These are phyloP conservation scores for Xylariaceae sp. DNA, from an alignment of 2,329 filamentous ascomycete species.

Conservation along the genomic window DNA sequence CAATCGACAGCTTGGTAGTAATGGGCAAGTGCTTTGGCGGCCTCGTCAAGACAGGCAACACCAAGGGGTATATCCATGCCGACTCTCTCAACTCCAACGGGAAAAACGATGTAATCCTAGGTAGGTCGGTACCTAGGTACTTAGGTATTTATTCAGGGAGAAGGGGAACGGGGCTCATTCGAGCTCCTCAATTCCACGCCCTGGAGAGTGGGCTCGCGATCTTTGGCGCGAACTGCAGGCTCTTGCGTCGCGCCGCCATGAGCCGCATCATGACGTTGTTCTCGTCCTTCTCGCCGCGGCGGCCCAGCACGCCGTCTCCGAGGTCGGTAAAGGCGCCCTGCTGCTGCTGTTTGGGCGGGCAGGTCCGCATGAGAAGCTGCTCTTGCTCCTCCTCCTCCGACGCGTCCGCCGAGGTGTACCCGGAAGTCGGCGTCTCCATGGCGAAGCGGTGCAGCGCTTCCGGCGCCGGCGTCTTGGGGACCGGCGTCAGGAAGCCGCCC, in stretches of 20 bases:
- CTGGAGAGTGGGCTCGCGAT: conserved; percentile 63
- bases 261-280: conserved; percentile 52
- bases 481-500: conserved; percentile 42
- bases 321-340: conserved; percentile 28
- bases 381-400: conserved; percentile 27
- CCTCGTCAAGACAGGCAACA: no score
- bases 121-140: no score
- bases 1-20: no score
- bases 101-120: no score
- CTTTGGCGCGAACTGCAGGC: conserved; percentile 68
- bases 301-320: conserved; percentile 37
- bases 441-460: conserved; percentile 47
- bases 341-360: conserved; percentile 38
- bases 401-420: conserved; percentile 36
- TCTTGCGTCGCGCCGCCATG: conserved; percentile 68
- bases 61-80: no score
- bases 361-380: conserved; percentile 42
- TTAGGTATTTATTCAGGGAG: no score
- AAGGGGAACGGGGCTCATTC: no score
- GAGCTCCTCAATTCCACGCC: no score
- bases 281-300: conserved; percentile 41
- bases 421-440: conserved; percentile 36
- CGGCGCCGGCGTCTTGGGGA: conserved; percentile 51
- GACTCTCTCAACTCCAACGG: no score
- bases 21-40: no score